These are phyloP conservation scores for Coniochaeta sp. DNA, from an alignment of 2,329 filamentous ascomycete genomes.

Conservation along the genomic window DNA sequence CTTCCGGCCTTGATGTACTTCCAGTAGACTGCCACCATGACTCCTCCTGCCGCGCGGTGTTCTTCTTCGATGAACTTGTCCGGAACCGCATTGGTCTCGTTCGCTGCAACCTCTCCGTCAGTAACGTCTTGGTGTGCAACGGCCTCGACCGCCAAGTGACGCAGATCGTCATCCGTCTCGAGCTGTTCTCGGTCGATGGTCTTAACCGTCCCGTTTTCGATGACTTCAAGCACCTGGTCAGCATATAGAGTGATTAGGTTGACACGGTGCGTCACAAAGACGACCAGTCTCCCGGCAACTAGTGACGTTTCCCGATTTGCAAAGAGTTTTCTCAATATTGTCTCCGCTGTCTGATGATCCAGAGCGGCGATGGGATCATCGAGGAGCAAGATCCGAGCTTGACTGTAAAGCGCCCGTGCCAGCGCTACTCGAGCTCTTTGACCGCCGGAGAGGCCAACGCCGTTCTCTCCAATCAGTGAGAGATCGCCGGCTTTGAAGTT, in stretches of 20 bases:
- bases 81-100: constrained; percentile 46
- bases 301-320: constrained; percentile 17
- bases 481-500: constrained; percentile 50
- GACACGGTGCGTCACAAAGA: constrained; percentile 77
- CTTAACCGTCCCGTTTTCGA: constrained; percentile 45
- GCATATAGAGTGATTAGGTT: constrained; percentile 69
- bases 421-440: constrained; percentile 57
- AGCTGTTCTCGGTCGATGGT: constrained; percentile 23
- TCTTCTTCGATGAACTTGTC: constrained; percentile 79
- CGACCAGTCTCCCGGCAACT: constrained; percentile 56
- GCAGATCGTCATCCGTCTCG: constrained; percentile 33
- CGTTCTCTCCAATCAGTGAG: constrained; percentile 54
- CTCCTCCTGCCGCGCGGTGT: constrained; percentile 64
- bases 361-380: constrained; percentile 58
- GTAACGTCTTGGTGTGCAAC: constrained; percentile 13
- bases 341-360: constrained; percentile 54
- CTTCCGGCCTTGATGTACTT: constrained; percentile 78
- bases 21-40: constrained; percentile 72
- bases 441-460: constrained; percentile 55
- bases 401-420: constrained; percentile 55
- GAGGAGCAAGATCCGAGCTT: constrained; percentile 47
- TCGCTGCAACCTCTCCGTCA: constrained; percentile 29
- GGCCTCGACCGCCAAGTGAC: constrained; percentile 15
- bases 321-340: constrained; percentile 54
- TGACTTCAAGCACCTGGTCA: constrained; percentile 64